phyloP scores from a whole-genome alignment of 169 alveolate genomes.

The Ophryocystis elektroscirrha region DNA sequence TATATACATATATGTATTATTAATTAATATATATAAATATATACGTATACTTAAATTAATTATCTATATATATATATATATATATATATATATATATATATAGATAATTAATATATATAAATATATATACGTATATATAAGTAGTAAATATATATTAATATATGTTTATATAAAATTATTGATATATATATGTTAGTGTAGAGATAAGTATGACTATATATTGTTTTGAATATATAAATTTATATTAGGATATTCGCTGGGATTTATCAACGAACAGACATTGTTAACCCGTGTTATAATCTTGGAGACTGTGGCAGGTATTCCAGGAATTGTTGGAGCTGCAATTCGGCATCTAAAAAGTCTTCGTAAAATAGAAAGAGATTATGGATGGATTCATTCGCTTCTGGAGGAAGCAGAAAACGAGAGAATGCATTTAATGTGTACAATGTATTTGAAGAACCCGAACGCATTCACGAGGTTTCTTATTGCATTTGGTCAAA shows the following conservation, averaged over 20 bases:
- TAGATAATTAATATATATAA: too few relatives aligned
- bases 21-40: too few relatives aligned
- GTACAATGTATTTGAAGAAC: conserved; percentile 20
- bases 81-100: too few relatives aligned
- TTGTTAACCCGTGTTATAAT: conserved; percentile 30
- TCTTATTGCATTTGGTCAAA: neutral
- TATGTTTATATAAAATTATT: too few relatives aligned
- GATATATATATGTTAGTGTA: too few relatives aligned
- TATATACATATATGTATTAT: too few relatives aligned
- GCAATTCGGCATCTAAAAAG: conserved; percentile 28
- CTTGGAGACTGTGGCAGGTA: conserved; percentile 36
- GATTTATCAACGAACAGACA: conserved; percentile 11
- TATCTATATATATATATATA: too few relatives aligned
- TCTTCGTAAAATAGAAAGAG: conserved; percentile 29
- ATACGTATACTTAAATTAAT: too few relatives aligned
- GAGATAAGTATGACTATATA: too few relatives aligned
- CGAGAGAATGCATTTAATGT: conserved; percentile 35
- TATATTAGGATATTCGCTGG: conserved; percentile 20
- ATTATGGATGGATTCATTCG: conserved; percentile 38
- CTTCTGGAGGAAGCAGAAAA: conserved; percentile 42
- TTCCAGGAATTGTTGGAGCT: conserved; percentile 39
- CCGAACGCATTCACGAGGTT: conserved; percentile 12
- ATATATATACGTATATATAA: too few relatives aligned
- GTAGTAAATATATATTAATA: too few relatives aligned
- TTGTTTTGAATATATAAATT: conserved; percentile 1